Evolutionary conservation across 129 eudicot species (phyloP).

Genomic region (Deinandra increscens): DNA sequence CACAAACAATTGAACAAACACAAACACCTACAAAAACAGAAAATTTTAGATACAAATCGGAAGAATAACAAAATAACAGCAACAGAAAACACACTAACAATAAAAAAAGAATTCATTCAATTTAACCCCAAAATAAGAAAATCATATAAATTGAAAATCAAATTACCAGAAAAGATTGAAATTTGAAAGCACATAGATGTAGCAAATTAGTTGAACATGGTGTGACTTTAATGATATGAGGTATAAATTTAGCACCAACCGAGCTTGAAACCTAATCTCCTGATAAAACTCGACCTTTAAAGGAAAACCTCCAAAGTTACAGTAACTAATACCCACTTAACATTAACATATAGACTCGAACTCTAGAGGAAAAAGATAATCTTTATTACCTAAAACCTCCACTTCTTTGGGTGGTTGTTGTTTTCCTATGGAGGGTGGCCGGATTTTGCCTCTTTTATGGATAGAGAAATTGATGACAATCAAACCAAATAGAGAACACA

Average conservation of each 20-base stretch:
- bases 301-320: constrained; percentile 21
- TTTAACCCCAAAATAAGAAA: no score
- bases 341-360: constrained; percentile 18
- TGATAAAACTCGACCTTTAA: constrained; percentile 32
- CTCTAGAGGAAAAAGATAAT: constrained; percentile 15
- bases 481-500: no score
- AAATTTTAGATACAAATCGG: no score
- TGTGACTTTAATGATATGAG: constrained; percentile 83
- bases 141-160: no score
- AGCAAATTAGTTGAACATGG: no score
- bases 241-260: constrained; percentile 75
- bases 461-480: constrained; percentile 37
- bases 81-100: no score
- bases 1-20: no score
- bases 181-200: no score
- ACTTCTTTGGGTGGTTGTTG: constrained; percentile 20
- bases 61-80: no score
- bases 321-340: constrained; percentile 27
- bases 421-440: constrained; percentile 25
- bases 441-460: constrained; percentile 47
- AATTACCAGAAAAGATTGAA: no score
- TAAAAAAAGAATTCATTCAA: no score
- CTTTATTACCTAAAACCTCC: constrained; percentile 27
- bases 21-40: no score
- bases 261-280: constrained; percentile 82